Base-by-base conservation (phyloP, 208 protist genomes). In the Leishmania guyanensis region DNA sequence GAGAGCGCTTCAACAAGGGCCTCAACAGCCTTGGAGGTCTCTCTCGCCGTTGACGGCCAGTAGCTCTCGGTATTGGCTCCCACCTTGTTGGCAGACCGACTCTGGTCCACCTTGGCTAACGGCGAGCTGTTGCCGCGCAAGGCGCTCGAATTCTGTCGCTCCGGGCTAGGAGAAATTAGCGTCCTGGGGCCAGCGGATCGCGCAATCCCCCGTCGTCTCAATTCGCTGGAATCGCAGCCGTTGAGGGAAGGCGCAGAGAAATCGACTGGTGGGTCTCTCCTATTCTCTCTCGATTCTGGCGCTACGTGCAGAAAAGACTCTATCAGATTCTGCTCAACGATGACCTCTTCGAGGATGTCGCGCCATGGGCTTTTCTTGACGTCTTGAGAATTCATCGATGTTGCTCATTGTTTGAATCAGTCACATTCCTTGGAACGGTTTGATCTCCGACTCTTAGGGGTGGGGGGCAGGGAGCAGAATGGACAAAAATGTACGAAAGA, bases 1-100 rank as follows among this genome's bases (percentile, higher is more conserved):
- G 91, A 95, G 56, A 95, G 81, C 20, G 83, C 89, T 58, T 92
- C 88, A 14, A 92, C 79, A 9, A 95, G 85, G 39, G 82, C 73
- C 14, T 89, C 75, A 0, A 93, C 81, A 10, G 77, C 81, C 17
- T 64, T 62, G 8, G 74, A 68, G 14, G 36, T 65, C 56, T 48
- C 74, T 50, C 36, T 60, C 22, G 56, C 33, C n/a, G 0, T 51
- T 8, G 56, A 48, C 1, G 5, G 54, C 56, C 56, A 50, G 36
- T 60, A 56, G 29, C 54, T 62, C 17, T 2, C 17, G 72, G 51
- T 62, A 33, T 16, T 58, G 0, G 26, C 51, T 5, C 16, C 46
- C 26, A 48, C 51, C 5, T 43, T 26, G 16, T 22, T 29, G 5
- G 72, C 53, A 4, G 33, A 43, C 17, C 3, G 9, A 39, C 29